phyloP scores from a whole-genome alignment of 306 rosid species.

The Lathyrus oleraceus region DNA sequence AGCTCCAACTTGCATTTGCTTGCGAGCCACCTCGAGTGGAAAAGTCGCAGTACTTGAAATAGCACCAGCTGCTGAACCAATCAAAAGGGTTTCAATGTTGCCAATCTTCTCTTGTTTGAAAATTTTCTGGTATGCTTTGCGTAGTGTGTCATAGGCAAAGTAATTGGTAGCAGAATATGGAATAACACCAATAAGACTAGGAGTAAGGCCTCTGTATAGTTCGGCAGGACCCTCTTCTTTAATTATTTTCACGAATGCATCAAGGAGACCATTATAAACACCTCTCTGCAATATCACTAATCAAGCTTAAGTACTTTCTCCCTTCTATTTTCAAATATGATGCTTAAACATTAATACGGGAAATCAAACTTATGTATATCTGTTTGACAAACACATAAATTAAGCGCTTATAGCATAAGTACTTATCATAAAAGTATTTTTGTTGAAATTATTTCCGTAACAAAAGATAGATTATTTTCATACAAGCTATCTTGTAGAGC shows the following conservation, averaged over 20 bases:
- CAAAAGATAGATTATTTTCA: not conserved
- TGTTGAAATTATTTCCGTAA: not conserved
- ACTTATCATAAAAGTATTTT: not conserved
- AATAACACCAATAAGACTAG: conserved; percentile 90
- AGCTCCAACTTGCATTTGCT: conserved; percentile 97
- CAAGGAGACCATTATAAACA: conserved; percentile 68
- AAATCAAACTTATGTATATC: not conserved
- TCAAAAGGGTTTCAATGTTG: conserved; percentile 89
- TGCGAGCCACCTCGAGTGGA: conserved; percentile 98
- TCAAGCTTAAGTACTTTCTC: conserved; percentile 6
- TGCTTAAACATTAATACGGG: conserved; percentile 18
- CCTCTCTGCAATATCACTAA: conserved; percentile 73
- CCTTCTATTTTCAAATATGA: not conserved
- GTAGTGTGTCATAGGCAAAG: conserved; percentile 79
- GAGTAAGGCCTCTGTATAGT: conserved; percentile 87
- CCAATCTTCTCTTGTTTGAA: conserved; percentile 84
- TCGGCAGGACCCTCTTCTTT: conserved; percentile 84
- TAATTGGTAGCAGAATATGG: conserved; percentile 92
- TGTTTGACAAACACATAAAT: not conserved
- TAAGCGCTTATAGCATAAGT: not conserved
- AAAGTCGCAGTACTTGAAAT: conserved; percentile 87
- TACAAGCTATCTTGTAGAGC: not conserved
- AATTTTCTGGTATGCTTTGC: conserved; percentile 71
- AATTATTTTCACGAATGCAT: conserved; percentile 81
- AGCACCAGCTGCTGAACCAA: conserved; percentile 95